Evolutionary conservation across 331 rosid genomes (phyloP), one percentile per base, ranked within the genome.

Genomic region (Erythrophleum ivorense): DNA sequence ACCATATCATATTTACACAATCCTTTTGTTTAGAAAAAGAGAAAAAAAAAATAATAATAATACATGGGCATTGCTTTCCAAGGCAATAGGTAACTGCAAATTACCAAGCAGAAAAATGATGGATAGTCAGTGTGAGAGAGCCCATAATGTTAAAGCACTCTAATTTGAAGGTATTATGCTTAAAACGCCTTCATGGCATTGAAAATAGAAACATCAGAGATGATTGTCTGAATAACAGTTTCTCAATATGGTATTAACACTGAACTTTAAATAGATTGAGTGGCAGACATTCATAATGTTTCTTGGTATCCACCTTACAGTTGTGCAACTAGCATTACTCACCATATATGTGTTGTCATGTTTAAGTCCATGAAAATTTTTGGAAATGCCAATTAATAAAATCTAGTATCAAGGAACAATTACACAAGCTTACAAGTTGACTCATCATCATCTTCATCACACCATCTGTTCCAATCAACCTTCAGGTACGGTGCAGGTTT

Each of bases 391-490:
- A 73, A 80, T 69, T 14, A 43, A 67, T 81, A 78, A 80, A 74
- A 48, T 45, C 19, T 12, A 60, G 73, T 75, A 57, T 48, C 73
- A 21, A 63, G 64, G 38, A 59, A 69, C 62, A 77, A 68, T 71
- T 43, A 77, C 0, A 16, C 71, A 77, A 76, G 75, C 93, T 84
- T 85, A 93, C 97, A 85, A 75, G 80, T 63, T 9, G 91, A 79
- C 71, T 87, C 95, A 79, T 91, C 94, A 53, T 91, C 97, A 50
- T 92, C 97, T 81, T 91, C 97, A 11, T 91, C 98, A 7, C 93
- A 90, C 98, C 97, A 92, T 85, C 75, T 91, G 85, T 87, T 89
- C 98, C 98, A 94, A 82, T 92, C 98, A 69, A 92, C 97, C 84
- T 94, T 94, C 55, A 94, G 82, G 86, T 91, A 92, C 9, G 97